A percentile compares a stretch with the other conserved stretches of the same genome.
These are phyloP conservation scores for Kalanchoe fedtschenkoi DNA, from an alignment of 164 flowering plant species.

Conservation along the genomic window DNA sequence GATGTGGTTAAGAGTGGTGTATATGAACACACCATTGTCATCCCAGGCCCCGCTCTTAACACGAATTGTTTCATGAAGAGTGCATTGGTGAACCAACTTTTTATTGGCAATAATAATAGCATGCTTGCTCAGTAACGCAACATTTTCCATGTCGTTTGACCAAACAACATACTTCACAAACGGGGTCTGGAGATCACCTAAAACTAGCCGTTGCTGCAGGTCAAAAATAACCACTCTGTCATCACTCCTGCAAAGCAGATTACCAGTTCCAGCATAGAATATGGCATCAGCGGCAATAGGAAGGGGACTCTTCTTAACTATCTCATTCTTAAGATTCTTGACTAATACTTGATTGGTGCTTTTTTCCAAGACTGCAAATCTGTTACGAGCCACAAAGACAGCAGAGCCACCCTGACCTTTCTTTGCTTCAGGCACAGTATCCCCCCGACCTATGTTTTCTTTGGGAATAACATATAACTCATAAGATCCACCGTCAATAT, in stretches of 20 bases:
- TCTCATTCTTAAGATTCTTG: slow-evolving; percentile 62
- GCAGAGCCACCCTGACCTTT: slow-evolving; percentile 85
- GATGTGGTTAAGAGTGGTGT: slow-evolving; percentile 21
- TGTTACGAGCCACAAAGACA: slow-evolving; percentile 19
- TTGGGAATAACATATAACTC: slow-evolving; percentile 72
- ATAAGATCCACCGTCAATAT: slow-evolving; percentile 84
- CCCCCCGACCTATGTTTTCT: slow-evolving; percentile 59
- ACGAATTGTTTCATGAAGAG: slow-evolving; percentile 69
- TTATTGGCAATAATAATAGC: slow-evolving; percentile 74
- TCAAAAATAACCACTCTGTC: slow-evolving; percentile 79
- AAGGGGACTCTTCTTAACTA: slow-evolving; percentile 24
- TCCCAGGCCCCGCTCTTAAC: slow-evolving; percentile 18
- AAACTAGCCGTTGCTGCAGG: slow-evolving; percentile 71
- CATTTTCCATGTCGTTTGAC: slow-evolving; percentile 88
- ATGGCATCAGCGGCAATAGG: slow-evolving; percentile 30
- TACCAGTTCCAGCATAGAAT: slow-evolving; percentile 16
- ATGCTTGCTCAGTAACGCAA: slow-evolving; percentile 90
- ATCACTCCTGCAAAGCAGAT: slow-evolving; percentile 32
- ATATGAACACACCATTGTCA: slow-evolving; percentile 66
- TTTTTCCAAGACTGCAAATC: slow-evolving; percentile 37
- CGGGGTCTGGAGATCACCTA: slow-evolving; percentile 83
- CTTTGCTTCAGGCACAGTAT: slow-evolving; percentile 58
- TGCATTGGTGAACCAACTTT: slow-evolving; percentile 75
- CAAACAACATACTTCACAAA: slow-evolving; percentile 74
- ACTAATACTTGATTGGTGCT: slow-evolving; percentile 27